A percentile compares a stretch with the other conserved stretches of the same genome.
Evolutionary conservation across 2,329 filamentous ascomycete genomes (phyloP).

Genomic region (Aureobasidium leucospermi): DNA sequence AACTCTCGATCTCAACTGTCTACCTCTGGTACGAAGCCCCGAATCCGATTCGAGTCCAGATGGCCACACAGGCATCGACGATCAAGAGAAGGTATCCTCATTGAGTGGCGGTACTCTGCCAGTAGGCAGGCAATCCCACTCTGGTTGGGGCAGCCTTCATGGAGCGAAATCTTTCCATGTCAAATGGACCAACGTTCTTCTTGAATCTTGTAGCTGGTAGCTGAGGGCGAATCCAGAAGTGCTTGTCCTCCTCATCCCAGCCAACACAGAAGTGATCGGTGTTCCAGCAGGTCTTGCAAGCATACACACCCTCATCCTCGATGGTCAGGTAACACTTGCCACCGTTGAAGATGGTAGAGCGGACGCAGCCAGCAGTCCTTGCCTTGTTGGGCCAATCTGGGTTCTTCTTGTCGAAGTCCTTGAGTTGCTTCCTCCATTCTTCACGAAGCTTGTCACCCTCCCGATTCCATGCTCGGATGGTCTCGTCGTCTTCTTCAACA

Average conservation of each 20-base stretch:
- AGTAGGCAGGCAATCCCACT: background rate
- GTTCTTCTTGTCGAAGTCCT: slow-evolving; percentile 7
- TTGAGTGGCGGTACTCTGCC: background rate
- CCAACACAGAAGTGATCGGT: background rate
- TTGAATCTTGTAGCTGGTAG: background rate
- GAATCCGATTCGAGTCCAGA: too few species aligned
- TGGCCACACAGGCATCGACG: background rate
- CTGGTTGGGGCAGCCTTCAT: background rate
- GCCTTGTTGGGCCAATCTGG: background rate
- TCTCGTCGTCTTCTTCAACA: background rate
- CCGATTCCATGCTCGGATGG: background rate
- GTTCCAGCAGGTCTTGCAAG: slow-evolving; percentile 9
- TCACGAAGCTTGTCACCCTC: background rate
- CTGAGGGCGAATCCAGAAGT: background rate
- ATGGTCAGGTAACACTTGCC: slow-evolving; percentile 1
- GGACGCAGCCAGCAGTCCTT: background rate
- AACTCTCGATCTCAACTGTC: too few species aligned
- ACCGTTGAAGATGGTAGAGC: background rate
- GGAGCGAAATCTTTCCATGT: background rate
- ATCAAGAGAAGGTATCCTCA: background rate
- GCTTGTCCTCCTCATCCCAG: background rate
- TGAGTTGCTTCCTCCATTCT: background rate
- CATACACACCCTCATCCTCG: background rate
- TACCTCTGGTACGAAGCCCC: too few species aligned
- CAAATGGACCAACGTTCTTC: background rate